Evolutionary conservation across 257 asterid genomes (phyloP).

Genomic region (Primulina tabacum): DNA sequence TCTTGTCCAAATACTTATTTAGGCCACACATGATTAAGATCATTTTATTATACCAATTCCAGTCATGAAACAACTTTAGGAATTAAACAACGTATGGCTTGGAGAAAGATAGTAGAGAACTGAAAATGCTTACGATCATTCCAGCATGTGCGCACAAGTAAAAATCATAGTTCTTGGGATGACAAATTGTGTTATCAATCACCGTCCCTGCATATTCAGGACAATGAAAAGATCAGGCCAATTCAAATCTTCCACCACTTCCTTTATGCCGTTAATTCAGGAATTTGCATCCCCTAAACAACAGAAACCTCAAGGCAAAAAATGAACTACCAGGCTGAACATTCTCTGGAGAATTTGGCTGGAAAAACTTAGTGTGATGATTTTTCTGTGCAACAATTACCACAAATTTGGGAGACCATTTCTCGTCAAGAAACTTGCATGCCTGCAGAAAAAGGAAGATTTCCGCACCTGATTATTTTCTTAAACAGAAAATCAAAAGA

Average conservation of each 20-base stretch:
- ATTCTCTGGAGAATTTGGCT: constrained; percentile 40
- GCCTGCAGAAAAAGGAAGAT: constrained; percentile 38
- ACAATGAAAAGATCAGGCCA: not conserved
- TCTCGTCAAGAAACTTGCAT: constrained; percentile 48
- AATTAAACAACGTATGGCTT: not conserved
- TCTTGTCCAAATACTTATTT: too few relatives aligned
- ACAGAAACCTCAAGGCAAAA: not conserved
- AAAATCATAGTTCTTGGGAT: constrained; percentile 58
- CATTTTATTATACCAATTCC: not conserved
- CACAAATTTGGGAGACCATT: constrained; percentile 59
- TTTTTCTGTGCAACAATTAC: constrained; percentile 69
- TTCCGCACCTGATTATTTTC: not conserved
- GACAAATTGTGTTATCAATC: constrained; percentile 59
- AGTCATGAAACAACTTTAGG: not conserved
- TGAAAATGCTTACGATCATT: constrained; percentile 50
- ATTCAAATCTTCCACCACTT: not conserved
- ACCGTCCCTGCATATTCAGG: constrained; percentile 53
- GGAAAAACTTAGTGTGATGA: constrained; percentile 72
- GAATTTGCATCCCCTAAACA: not conserved
- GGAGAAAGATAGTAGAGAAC: not conserved
- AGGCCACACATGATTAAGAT: too few relatives aligned
- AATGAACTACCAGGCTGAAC: constrained; percentile 58
- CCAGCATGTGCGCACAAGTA: constrained; percentile 86
- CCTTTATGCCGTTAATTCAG: not conserved
- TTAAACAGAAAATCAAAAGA: not conserved